These are phyloP conservation scores for Torulaspora maleeae DNA, from an alignment of 805 yeast species.

Conservation along the genomic window DNA sequence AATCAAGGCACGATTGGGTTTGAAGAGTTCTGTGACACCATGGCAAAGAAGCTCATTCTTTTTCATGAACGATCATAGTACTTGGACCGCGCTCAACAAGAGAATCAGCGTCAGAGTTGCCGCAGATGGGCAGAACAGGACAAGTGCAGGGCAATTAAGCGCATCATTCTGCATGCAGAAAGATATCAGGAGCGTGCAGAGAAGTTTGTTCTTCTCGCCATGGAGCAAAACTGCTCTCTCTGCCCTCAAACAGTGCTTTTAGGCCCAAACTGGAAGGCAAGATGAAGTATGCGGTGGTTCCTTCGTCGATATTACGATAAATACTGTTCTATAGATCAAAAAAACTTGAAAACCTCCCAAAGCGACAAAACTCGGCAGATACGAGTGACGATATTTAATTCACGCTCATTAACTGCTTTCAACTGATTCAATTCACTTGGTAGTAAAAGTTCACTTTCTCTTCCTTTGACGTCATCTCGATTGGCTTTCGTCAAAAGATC, in stretches of 20 bases:
- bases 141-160: slow-evolving; percentile 47
- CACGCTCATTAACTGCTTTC: slow-evolving; percentile 53
- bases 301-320: neutral
- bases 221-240: slow-evolving; percentile 36
- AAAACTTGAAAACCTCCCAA: slow-evolving; percentile 51
- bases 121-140: slow-evolving; percentile 43
- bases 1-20: slow-evolving; percentile 42
- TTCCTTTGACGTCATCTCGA: slow-evolving; percentile 85
- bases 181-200: slow-evolving; percentile 51
- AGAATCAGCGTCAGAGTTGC: slow-evolving; percentile 58
- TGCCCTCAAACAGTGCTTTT: slow-evolving; percentile 33
- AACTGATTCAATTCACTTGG: slow-evolving; percentile 73
- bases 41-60: slow-evolving; percentile 72
- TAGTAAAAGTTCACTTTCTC: slow-evolving; percentile 67
- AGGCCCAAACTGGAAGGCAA: slow-evolving; percentile 1
- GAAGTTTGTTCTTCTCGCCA: slow-evolving; percentile 65
- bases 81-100: slow-evolving; percentile 65
- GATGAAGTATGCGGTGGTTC: neutral
- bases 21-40: slow-evolving; percentile 21
- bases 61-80: slow-evolving; percentile 62
- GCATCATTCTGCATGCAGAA: slow-evolving; percentile 48
- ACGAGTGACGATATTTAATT: slow-evolving; percentile 50
- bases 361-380: slow-evolving; percentile 51
- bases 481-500: slow-evolving; percentile 73
- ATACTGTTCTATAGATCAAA: neutral